A percentile compares a stretch with the other conserved stretches of the same genome.
These are phyloP conservation scores for Fusarium continuum DNA, from an alignment of 2,329 filamentous ascomycete species.

Conservation along the genomic window DNA sequence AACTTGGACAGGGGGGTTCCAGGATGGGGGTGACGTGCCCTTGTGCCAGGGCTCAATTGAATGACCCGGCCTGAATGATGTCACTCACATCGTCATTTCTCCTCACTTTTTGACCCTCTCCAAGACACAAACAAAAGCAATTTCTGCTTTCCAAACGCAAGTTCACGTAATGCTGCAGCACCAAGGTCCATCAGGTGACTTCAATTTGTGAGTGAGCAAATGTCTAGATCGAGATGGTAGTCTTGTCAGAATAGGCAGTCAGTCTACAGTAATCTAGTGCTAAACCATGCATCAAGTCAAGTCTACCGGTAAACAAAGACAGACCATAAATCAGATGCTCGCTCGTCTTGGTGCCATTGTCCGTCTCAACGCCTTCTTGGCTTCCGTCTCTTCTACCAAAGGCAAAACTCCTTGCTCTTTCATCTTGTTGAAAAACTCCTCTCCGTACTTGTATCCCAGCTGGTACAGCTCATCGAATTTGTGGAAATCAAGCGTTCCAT, in stretches of 20 bases:
- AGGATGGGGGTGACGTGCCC: conserved; percentile 15
- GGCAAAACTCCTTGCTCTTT: conserved; percentile 80
- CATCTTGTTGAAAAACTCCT: conserved; percentile 79
- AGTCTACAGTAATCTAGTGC: conserved; percentile 8
- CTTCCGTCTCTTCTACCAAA: conserved; percentile 75
- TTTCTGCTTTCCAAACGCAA: conserved; percentile 7
- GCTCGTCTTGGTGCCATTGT: conserved; percentile 83
- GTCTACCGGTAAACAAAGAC: neutral
- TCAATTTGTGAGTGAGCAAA: neutral
- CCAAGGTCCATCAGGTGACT: conserved; percentile 1
- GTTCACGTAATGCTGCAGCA: conserved; percentile 13
- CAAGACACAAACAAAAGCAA: conserved; percentile 10
- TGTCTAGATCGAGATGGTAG: conserved; percentile 2
- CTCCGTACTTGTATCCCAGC: conserved; percentile 86
- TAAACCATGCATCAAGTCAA: neutral
- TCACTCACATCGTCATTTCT: conserved; percentile 36
- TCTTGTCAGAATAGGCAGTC: neutral
- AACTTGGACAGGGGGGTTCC: conserved; percentile 15
- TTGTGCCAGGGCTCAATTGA: conserved; percentile 12
- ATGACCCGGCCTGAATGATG: conserved; percentile 28
- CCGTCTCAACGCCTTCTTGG: conserved; percentile 78
- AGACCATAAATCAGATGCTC: conserved; percentile 71
- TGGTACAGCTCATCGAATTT: conserved; percentile 98
- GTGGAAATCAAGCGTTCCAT: conserved; percentile 93
- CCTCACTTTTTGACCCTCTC: neutral